phyloP scores from a whole-genome alignment of 2,329 filamentous ascomycete species.

The Diaporthe australafricana region DNA sequence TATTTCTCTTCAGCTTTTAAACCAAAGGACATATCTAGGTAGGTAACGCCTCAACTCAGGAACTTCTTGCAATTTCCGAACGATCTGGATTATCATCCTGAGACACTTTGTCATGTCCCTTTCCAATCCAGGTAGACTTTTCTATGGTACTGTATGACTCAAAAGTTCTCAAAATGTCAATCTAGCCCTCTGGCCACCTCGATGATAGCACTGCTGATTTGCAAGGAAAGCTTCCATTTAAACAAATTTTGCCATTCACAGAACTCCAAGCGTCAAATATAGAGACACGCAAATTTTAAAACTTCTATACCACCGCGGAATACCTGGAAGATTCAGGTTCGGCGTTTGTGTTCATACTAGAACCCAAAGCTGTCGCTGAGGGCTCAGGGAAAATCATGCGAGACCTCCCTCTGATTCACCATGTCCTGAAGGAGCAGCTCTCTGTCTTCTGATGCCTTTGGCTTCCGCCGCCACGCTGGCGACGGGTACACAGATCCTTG shows the following conservation, averaged over 20 bases:
- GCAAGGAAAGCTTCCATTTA: not conserved
- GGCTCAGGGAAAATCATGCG: not conserved
- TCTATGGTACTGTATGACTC: not conserved
- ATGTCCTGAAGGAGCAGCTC: slow-evolving; percentile 4
- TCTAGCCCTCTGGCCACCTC: not conserved
- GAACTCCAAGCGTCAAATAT: not conserved
- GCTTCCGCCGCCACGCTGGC: not conserved
- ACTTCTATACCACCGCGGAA: not conserved
- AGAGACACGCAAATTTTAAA: not conserved
- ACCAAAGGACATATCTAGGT: too few relatives aligned
- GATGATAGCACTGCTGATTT: too few relatives aligned
- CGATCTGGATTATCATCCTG: too few relatives aligned
- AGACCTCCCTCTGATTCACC: slow-evolving; percentile 5
- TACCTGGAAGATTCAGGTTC: not conserved
- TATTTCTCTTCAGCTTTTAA: too few relatives aligned
- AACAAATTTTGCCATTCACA: not conserved
- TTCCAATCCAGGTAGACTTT: too few relatives aligned
- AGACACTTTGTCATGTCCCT: too few relatives aligned
- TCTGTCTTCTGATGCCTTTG: not conserved
- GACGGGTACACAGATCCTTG: not conserved
- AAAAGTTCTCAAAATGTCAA: not conserved
- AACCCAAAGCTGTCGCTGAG: not conserved
- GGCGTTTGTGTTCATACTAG: not conserved
- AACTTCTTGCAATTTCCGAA: too few relatives aligned
- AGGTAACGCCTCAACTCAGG: too few relatives aligned